Evolutionary conservation across 768 basidiomycete species (phyloP).

Genomic region (Podaxis sp.): DNA sequence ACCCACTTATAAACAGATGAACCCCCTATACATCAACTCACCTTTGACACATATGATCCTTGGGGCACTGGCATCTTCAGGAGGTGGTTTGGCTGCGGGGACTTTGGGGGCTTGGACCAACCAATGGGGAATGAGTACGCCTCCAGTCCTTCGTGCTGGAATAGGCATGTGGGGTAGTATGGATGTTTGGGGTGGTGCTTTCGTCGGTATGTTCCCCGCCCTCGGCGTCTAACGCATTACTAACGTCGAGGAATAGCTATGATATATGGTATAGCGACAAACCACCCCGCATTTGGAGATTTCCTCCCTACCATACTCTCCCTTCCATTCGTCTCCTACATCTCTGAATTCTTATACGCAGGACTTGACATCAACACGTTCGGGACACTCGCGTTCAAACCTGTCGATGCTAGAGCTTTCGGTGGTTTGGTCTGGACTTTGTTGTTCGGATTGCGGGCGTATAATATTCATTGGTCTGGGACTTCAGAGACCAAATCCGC

Average conservation of each 20-base stretch:
- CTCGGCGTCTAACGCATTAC: background rate
- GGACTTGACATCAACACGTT: background rate
- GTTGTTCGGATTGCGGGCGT: slow-evolving; percentile 10
- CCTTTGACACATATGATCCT: slow-evolving; percentile 46
- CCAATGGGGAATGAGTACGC: slow-evolving; percentile 46
- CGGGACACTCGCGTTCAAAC: background rate
- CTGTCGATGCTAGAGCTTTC: slow-evolving; percentile 5
- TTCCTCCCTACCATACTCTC: slow-evolving; percentile 5
- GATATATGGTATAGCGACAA: slow-evolving; percentile 9
- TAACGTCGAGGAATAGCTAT: background rate
- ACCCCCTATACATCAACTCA: slow-evolving; percentile 36
- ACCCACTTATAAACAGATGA: slow-evolving; percentile 22
- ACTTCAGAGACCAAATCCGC: background rate
- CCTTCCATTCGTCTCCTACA: background rate
- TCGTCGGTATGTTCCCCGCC: slow-evolving; percentile 33
- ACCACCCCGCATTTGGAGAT: slow-evolving; percentile 5
- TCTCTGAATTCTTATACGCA: background rate
- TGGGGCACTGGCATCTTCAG: slow-evolving; percentile 46
- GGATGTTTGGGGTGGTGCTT: slow-evolving; percentile 53
- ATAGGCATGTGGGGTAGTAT: slow-evolving; percentile 40
- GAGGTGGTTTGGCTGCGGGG: slow-evolving; percentile 44
- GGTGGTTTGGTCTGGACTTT: slow-evolving; percentile 2
- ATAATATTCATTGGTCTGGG: slow-evolving; percentile 12
- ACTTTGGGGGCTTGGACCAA: slow-evolving; percentile 44
- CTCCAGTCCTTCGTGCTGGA: slow-evolving; percentile 41